Evolutionary conservation across 1,284 basidiomycete genomes (phyloP), one percentile per base, ranked within the genome.

Genomic region (Leucoagaricus sp.): DNA sequence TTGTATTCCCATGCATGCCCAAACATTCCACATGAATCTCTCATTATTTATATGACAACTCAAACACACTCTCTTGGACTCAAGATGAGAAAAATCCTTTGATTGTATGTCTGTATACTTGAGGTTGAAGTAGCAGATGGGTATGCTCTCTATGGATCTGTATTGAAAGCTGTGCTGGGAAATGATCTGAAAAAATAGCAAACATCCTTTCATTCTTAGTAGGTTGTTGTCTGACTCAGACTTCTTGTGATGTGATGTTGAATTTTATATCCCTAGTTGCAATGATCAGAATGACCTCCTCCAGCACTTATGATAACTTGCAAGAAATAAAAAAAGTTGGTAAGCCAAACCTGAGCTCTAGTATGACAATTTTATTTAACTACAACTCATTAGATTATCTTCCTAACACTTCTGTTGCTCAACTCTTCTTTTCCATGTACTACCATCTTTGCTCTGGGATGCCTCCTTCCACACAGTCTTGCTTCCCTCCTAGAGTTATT

Each of bases 221-320:
- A 64, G 62, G 83, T 72, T 38, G 29, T 28, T 48, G 25, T 17
- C 29, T 34, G 23, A 36, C 41, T 19, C n/a, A n/a, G n/a, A 42
- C 6, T 51, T 2, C 45, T 12, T 5, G 34, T 29, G 53, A 19
- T 19, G 19, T 19, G 26, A 33, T 45, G 34, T 21, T 17, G 44
- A 29, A 29, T 15, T 26, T 21, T 28, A 19, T 6, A 42, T 36
- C 8, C n/a, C 3, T 63, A 93, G 93, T 98, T 64, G 93, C 87
- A 0, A 96, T 95, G 0, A 82, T 98, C 12, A 96, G 96, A 0
- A 93, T 94, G 0, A 98, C 96, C 0, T 91, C 87, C 0, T 93
- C 93, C 0, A 94, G 95, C 0, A 94, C 95, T 0, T 79, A 96
- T 8, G 96, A 98, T 68, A 77, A 83, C 53, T 72, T 98, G 4